A percentile compares a stretch with the other conserved stretches of the same genome.
These are phyloP conservation scores for Picocystis sp. DNA, from an alignment of 163 green algal genomes.

Conservation along the genomic window DNA sequence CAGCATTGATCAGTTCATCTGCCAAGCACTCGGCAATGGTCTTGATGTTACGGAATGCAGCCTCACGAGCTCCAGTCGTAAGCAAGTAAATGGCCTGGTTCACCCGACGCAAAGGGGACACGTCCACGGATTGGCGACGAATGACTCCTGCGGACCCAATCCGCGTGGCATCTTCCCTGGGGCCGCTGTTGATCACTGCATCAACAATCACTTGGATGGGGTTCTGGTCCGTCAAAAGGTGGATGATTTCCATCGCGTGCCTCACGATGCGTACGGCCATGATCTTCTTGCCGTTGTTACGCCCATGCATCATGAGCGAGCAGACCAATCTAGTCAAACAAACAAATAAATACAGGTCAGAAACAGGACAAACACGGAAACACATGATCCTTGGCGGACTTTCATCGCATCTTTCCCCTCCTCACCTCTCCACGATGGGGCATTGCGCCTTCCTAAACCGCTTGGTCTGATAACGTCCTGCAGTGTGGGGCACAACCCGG, in stretches of 20 bases:
- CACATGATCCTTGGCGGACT: too few species aligned
- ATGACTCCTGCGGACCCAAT: slow-evolving; percentile 96
- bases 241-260: slow-evolving; percentile 97
- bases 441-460: slow-evolving; percentile 98
- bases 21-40: slow-evolving; percentile 98
- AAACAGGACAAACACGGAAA: too few species aligned
- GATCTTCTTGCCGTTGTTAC: slow-evolving; percentile 99
- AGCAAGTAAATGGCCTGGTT: slow-evolving; percentile 97
- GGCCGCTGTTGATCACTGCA: slow-evolving; percentile 43
- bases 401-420: too few species aligned
- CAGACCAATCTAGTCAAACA: neutral
- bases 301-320: slow-evolving; percentile 98
- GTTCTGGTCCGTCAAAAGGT: slow-evolving; percentile 97
- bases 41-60: slow-evolving; percentile 98
- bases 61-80: slow-evolving; percentile 89
- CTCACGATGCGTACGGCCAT: slow-evolving; percentile 94
- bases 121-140: slow-evolving; percentile 93
- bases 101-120: slow-evolving; percentile 93
- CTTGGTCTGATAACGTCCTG: slow-evolving; percentile 93
- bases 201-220: slow-evolving; percentile 72
- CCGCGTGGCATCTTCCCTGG: slow-evolving; percentile 94
- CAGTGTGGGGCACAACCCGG: slow-evolving; percentile 96
- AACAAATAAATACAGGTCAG: neutral
- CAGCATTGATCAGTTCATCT: slow-evolving; percentile 98
- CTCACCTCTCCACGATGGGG: slow-evolving; percentile 92